phyloP scores from a whole-genome alignment of 331 rosid species.

The Cydonia oblonga region DNA sequence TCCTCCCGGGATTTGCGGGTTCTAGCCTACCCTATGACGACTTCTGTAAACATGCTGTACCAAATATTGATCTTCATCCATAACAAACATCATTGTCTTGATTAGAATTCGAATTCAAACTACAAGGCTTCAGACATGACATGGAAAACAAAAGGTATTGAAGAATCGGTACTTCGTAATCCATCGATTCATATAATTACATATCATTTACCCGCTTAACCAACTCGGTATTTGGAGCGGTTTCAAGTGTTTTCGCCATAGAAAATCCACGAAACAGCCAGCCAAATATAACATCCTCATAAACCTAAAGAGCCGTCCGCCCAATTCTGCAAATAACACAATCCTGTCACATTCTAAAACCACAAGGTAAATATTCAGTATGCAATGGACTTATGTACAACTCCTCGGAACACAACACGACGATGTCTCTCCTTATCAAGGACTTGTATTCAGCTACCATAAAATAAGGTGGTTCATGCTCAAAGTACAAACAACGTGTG shows the following conservation, averaged over 20 bases:
- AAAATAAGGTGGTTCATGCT: neutral
- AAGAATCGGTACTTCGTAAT: neutral
- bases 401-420: neutral
- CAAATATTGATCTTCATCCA: neutral
- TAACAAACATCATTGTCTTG: neutral
- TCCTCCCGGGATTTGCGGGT: too few relatives aligned
- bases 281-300: neutral
- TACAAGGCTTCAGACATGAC: neutral
- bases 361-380: neutral
- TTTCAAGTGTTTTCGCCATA: neutral
- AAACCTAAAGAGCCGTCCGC: neutral
- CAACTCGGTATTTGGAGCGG: neutral
- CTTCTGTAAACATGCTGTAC: neutral
- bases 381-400: neutral
- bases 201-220: neutral
- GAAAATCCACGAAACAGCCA: neutral
- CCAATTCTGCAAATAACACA: conserved; percentile 6
- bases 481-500: neutral
- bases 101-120: neutral
- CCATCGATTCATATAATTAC: neutral
- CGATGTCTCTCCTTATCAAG: neutral
- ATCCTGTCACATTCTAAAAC: neutral
- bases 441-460: neutral
- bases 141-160: neutral
- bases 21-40: too few relatives aligned